Conservation (phyloP, 306 rosid species). For the Corylus heterophylla region DNA sequence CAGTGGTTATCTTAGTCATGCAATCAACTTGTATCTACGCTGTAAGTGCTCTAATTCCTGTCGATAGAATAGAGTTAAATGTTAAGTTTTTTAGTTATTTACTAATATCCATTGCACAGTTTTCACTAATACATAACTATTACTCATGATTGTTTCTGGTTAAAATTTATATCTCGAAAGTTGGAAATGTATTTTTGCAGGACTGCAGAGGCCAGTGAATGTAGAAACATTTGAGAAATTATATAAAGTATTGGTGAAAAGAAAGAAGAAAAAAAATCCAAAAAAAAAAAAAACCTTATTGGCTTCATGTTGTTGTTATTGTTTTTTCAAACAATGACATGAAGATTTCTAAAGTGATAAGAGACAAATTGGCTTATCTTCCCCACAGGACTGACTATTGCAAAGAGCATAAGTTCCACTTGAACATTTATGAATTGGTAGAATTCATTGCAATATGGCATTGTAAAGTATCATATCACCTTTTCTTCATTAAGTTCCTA, state of each 20-base stretch:
- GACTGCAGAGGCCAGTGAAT: not conserved
- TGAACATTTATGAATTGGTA: not conserved
- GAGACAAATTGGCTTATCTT: not conserved
- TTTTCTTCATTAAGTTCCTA: not conserved
- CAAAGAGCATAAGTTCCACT: not conserved
- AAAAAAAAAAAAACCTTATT: not conserved
- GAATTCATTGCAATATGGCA: not conserved
- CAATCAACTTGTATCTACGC: slow-evolving; percentile 91
- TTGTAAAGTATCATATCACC: not conserved
- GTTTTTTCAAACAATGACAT: not conserved
- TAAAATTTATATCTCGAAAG: not conserved
- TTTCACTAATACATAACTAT: not conserved
- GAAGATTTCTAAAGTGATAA: not conserved
- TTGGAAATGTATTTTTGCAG: not conserved
- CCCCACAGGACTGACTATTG: slow-evolving; percentile 2
- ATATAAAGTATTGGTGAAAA: not conserved
- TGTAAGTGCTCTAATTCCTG: slow-evolving; percentile 52
- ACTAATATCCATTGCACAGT: slow-evolving; percentile 23
- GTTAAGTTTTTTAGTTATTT: slow-evolving; percentile 7
- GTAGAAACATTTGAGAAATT: not conserved
- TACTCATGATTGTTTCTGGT: not conserved
- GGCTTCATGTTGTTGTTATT: not conserved
- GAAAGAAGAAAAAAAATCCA: not conserved
- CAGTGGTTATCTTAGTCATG: slow-evolving; percentile 96
- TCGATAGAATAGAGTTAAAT: not conserved